Percentiles rank a stretch among this genome's conserved stretches.
Evolutionary conservation across 805 yeast genomes (phyloP).

Genomic region (Nakazawaea wyomingensis): DNA sequence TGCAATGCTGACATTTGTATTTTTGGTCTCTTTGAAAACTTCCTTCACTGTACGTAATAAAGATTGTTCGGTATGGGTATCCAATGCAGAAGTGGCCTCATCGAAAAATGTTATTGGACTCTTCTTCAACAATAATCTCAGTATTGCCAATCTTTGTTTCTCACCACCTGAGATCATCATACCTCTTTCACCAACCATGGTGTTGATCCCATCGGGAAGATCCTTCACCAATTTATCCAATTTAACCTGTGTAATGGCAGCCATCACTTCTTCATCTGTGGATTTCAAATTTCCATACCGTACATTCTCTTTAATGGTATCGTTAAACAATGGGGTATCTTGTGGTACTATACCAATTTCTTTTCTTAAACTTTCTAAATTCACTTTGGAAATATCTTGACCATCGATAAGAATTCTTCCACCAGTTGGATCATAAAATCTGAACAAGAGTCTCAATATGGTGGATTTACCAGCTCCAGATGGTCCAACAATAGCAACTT

Average conservation of each 20-base stretch:
- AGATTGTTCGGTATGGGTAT: constrained; percentile 92
- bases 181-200: constrained; percentile 96
- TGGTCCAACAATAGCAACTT: constrained; percentile 94
- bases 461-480: constrained; percentile 96
- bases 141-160: constrained; percentile 91
- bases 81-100: constrained; percentile 95
- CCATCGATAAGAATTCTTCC: constrained; percentile 87
- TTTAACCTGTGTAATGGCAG: constrained; percentile 66
- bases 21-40: constrained; percentile 49
- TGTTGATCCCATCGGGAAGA: constrained; percentile 78
- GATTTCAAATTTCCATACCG: constrained; percentile 80
- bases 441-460: constrained; percentile 70
- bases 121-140: constrained; percentile 78
- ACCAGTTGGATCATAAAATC: constrained; percentile 78
- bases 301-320: constrained; percentile 80
- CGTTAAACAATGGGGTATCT: constrained; percentile 94
- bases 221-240: constrained; percentile 56
- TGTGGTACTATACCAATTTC: constrained; percentile 94
- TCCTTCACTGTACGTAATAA: constrained; percentile 67
- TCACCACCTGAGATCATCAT: constrained; percentile 99
- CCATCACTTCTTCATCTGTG: constrained; percentile 60
- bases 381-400: constrained; percentile 73
- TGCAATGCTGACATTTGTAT: constrained; percentile 88
- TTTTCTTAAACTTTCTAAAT: constrained; percentile 66
- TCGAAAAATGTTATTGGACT: constrained; percentile 92